phyloP scores from a whole-genome alignment of 805 yeast genomes.

The Candida silvicultrix region DNA sequence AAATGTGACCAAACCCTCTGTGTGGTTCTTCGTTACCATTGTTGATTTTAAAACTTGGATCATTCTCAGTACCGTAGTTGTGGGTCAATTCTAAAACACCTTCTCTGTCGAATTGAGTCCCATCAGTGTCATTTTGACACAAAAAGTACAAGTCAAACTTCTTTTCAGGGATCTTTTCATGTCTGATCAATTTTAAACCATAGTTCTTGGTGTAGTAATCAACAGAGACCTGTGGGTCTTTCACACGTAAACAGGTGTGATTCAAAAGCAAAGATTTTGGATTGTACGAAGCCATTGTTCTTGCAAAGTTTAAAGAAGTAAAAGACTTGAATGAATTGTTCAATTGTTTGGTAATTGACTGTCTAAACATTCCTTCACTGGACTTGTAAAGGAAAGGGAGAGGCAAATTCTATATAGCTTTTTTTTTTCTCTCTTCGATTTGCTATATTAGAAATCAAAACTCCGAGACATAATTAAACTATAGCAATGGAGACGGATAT shows the following conservation, averaged over 20 bases:
- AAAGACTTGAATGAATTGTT: not conserved
- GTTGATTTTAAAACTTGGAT: conserved; percentile 48
- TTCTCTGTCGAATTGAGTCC: conserved; percentile 16
- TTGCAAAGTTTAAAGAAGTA: not conserved
- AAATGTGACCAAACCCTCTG: conserved; percentile 93
- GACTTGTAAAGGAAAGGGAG: not conserved
- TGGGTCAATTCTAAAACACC: conserved; percentile 87
- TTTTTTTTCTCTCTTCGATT: not conserved
- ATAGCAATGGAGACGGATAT: no score
- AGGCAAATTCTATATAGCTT: not conserved
- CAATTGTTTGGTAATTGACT: not conserved
- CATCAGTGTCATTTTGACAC: conserved; percentile 27
- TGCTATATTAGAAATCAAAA: no score
- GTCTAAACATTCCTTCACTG: not conserved
- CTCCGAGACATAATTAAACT: no score
- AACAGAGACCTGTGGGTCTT: conserved; percentile 69
- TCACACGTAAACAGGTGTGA: conserved; percentile 75
- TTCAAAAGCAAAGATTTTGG: conserved; percentile 33
- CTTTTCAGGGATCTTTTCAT: conserved; percentile 44
- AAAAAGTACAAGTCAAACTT: conserved; percentile 67
- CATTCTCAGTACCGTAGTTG: conserved; percentile 65
- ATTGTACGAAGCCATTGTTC: conserved; percentile 9
- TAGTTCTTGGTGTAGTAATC: conserved; percentile 70
- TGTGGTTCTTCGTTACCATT: conserved; percentile 83
- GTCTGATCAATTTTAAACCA: conserved; percentile 59